Evolutionary conservation across 176 grass and related monocot species (phyloP).

Genomic region (Phoenix dactylifera): DNA sequence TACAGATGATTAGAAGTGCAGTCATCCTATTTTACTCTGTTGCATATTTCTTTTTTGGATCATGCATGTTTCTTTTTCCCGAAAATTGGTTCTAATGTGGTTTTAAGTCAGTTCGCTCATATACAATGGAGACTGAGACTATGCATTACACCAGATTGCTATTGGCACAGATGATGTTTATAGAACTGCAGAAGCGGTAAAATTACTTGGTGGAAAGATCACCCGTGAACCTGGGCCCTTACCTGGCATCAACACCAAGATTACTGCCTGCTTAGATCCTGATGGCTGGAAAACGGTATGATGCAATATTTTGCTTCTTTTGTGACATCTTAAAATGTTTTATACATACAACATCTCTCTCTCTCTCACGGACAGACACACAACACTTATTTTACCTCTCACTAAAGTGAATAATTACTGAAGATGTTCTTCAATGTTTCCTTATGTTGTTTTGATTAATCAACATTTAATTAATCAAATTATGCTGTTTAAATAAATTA

Average conservation of each 20-base stretch:
- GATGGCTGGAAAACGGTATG: conserved; percentile 96
- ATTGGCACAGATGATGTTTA: conserved; percentile 98
- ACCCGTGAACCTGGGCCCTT: conserved; percentile 86
- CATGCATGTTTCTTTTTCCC: too few relatives aligned
- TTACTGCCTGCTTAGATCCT: conserved; percentile 81
- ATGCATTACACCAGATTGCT: conserved; percentile 47
- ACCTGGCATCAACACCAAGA: conserved; percentile 87
- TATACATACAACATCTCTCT: background rate
- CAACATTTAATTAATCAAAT: background rate
- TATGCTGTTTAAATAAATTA: background rate
- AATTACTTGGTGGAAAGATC: conserved; percentile 58
- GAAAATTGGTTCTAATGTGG: too few relatives aligned
- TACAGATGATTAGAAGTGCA: background rate
- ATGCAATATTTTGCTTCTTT: background rate
- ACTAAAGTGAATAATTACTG: too few relatives aligned
- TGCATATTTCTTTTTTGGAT: too few relatives aligned
- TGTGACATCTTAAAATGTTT: background rate
- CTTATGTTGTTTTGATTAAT: background rate
- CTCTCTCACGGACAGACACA: too few relatives aligned
- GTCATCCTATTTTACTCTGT: background rate
- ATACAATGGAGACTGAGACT: too few relatives aligned
- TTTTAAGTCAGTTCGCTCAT: too few relatives aligned
- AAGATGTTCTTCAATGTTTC: too few relatives aligned
- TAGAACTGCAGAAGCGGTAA: conserved; percentile 79
- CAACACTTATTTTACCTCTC: too few relatives aligned